phyloP scores from a whole-genome alignment of 176 grass and related monocot species.

The Triticum urartu region DNA sequence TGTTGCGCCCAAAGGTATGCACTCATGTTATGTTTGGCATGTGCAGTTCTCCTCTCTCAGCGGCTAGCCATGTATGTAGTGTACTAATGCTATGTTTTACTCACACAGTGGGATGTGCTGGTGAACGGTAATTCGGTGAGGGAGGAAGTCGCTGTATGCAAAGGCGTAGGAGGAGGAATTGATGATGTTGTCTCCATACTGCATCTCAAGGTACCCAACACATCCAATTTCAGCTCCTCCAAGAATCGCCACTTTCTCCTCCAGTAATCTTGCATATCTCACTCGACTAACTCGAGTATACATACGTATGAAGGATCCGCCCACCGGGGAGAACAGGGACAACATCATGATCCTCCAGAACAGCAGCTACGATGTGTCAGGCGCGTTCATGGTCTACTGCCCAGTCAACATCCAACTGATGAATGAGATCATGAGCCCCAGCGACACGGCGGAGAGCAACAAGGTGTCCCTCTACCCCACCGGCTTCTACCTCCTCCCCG shows the following conservation, averaged over 20 bases:
- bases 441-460: not conserved
- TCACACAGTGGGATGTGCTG: conserved; percentile 61
- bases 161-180: conserved; percentile 2
- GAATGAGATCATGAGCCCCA: conserved; percentile 9
- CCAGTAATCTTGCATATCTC: not conserved
- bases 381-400: conserved; percentile 60
- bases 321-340: not conserved
- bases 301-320: not conserved
- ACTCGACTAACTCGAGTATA: not conserved
- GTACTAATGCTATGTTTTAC: not conserved
- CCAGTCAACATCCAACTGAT: conserved; percentile 31
- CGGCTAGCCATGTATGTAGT: not conserved
- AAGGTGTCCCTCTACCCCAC: conserved; percentile 6
- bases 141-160: conserved; percentile 45
- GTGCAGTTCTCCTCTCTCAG: conserved; percentile 8
- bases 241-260: not conserved
- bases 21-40: not conserved
- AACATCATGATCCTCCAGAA: conserved; percentile 65
- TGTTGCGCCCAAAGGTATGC: conserved; percentile 34
- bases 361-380: conserved; percentile 37
- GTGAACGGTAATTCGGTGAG: conserved; percentile 25
- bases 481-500: conserved; percentile 37
- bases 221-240: not conserved
- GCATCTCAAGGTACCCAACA: conserved; percentile 36
- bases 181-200: conserved; percentile 56